Conservation (phyloP, 2,329 filamentous ascomycete species). For the Aureobasidium musti region DNA sequence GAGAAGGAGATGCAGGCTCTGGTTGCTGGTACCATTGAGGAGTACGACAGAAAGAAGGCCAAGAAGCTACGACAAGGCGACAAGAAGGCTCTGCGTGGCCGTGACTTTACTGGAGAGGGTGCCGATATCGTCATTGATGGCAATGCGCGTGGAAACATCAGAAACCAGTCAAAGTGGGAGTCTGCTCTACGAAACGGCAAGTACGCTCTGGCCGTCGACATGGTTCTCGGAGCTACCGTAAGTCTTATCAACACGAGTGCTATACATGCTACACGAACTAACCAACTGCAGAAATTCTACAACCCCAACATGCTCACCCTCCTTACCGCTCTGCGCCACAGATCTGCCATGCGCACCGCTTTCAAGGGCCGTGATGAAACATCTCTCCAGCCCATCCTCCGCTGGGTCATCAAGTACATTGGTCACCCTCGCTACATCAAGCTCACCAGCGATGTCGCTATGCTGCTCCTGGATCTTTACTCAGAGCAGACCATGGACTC, state of each 20-base stretch:
- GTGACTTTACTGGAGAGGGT: conserved; percentile 80
- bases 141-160: conserved; percentile 64
- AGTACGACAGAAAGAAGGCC: conserved; percentile 72
- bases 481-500: conserved; percentile 71
- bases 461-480: conserved; percentile 85
- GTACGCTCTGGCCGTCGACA: conserved; percentile 77
- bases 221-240: conserved; percentile 59
- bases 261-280: conserved; percentile 9
- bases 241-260: background rate
- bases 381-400: conserved; percentile 76
- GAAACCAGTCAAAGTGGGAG: conserved; percentile 76
- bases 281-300: conserved; percentile 32
- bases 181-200: conserved; percentile 73
- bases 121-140: conserved; percentile 86
- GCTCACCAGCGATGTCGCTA: conserved; percentile 78
- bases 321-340: conserved; percentile 81
- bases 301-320: conserved; percentile 65
- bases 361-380: conserved; percentile 79
- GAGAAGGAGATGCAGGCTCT: conserved; percentile 84
- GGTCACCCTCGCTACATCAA: conserved; percentile 78
- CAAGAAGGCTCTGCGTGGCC: conserved; percentile 61
- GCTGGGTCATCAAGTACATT: conserved; percentile 80
- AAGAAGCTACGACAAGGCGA: conserved; percentile 62
- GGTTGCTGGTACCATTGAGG: conserved; percentile 71
- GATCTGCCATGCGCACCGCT: conserved; percentile 78